Percentiles rank a stretch among this genome's conserved stretches.
phyloP scores from a whole-genome alignment of 2,329 filamentous ascomycete genomes.

The Colletotrichum endophyticum region DNA sequence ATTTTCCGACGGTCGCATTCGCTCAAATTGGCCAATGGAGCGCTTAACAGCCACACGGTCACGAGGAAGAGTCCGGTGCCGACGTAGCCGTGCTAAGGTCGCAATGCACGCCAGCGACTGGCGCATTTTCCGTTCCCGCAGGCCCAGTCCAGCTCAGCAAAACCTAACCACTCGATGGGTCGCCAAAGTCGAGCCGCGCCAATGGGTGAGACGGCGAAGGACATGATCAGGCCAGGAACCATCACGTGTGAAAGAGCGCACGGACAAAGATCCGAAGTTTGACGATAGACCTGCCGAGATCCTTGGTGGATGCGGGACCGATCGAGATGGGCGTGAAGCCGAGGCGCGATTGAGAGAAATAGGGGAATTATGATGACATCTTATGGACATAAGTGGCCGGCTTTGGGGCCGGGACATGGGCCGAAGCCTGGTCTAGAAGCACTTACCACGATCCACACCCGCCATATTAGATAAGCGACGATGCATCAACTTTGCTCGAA shows the following conservation, averaged over 20 bases:
- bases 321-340: not conserved
- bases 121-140: not conserved
- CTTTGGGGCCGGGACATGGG: not conserved
- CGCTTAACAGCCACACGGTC: not conserved
- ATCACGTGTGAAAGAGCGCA: not conserved
- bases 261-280: not conserved
- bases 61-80: not conserved
- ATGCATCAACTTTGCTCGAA: accelerated
- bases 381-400: not conserved
- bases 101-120: not conserved
- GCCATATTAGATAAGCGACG: accelerated
- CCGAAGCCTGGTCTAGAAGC: not conserved
- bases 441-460: accelerated
- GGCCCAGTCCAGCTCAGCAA: not conserved
- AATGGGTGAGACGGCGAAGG: not conserved
- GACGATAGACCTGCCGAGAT: not conserved
- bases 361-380: not conserved
- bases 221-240: not conserved
- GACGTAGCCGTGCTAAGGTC: not conserved
- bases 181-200: not conserved
- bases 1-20: not conserved
- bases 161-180: not conserved
- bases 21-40: not conserved
- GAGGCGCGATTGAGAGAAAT: not conserved
- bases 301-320: not conserved